A percentile compares a stretch with the other conserved stretches of the same genome.
These are phyloP conservation scores for Penicillium sp. DNA, from an alignment of 2,329 filamentous ascomycete genomes.

Conservation along the genomic window DNA sequence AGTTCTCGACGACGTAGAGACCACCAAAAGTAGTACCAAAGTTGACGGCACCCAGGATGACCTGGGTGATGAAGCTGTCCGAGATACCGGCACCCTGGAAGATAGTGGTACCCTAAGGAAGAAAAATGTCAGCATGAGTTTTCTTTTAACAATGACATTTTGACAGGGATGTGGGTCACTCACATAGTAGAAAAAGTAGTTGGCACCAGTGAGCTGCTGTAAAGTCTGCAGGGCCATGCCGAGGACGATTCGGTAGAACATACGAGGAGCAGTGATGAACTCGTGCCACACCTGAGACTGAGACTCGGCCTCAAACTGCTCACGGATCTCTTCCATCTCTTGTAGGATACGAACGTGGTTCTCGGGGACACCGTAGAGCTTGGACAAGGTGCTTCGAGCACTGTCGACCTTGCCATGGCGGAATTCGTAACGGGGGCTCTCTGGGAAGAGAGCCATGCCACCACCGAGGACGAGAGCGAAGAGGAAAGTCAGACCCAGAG, in stretches of 20 bases:
- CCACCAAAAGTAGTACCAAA: slow-evolving; percentile 68
- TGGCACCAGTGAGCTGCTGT: slow-evolving; percentile 52
- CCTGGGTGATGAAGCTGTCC: slow-evolving; percentile 66
- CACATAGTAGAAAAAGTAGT: slow-evolving; percentile 61
- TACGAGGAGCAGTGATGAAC: slow-evolving; percentile 50
- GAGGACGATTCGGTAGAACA: slow-evolving; percentile 50
- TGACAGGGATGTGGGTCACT: slow-evolving; percentile 5
- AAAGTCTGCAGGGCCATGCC: slow-evolving; percentile 49
- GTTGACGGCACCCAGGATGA: slow-evolving; percentile 69
- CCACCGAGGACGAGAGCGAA: slow-evolving; percentile 59
- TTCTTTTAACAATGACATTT: neutral
- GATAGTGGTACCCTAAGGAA: slow-evolving; percentile 50
- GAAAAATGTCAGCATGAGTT: slow-evolving; percentile 38
- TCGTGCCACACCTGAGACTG: slow-evolving; percentile 46
- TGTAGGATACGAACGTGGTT: slow-evolving; percentile 57
- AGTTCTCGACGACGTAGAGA: slow-evolving; percentile 70
- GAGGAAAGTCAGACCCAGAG: slow-evolving; percentile 61
- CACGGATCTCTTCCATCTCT: slow-evolving; percentile 60
- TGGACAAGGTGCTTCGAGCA: slow-evolving; percentile 57
- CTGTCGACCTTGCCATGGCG: slow-evolving; percentile 57
- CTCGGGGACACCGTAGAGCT: slow-evolving; percentile 59
- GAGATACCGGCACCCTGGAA: slow-evolving; percentile 68
- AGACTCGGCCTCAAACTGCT: slow-evolving; percentile 59
- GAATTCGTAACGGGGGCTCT: slow-evolving; percentile 62
- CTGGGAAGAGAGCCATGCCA: slow-evolving; percentile 61